Evolutionary conservation across 2,329 filamentous ascomycete species (phyloP), one percentile per base, ranked within the genome.

Genomic region (Pestalotiopsis sp.): DNA sequence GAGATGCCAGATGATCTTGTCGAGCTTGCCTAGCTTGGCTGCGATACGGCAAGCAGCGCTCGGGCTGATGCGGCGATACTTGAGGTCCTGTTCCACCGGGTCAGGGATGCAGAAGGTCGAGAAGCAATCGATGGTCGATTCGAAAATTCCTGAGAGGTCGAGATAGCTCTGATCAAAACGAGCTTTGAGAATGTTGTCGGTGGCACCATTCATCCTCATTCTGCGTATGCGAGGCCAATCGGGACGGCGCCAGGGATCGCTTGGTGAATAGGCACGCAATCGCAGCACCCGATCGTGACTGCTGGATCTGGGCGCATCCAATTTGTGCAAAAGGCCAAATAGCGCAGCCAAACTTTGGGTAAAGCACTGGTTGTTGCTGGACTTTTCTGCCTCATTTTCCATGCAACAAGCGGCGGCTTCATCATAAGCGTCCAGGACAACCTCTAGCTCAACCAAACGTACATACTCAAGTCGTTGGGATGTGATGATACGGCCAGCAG

Each of bases 21-120:
- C 20, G 17, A 63, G 60, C 60, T 63, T 63, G 39, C 39, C 39
- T 11, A 63, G 60, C 38, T 63, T 63, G 38, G 60, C 30, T 63
- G 60, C 60, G 38, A 63, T 63, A 24, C 30, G 13, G 38, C 60
- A 63, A 26, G 26, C 40, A 48, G 60, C 60, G 24, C 60, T 26
- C 6, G 60, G 38, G 60, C 39, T 63, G 20, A 63, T 63, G 39
- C 30, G 39, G 30, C 60, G 60, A 63, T 63, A 40, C 38, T 40
- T 40, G 60, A 40, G 60, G 58, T 39, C 30, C 24, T 38, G 22
- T 14, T 38, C 58, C 58, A 60, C 58, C 22, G 58, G 30, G 30
- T 60, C 35, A 48, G 60, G 60, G 38, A 63, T 20, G 6, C 38
- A 14, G 60, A 39, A 63, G 4, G 10, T 40, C 38, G 60, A 63